These are phyloP conservation scores for Teunomyces panamensis DNA, from an alignment of 805 yeast genomes.

Conservation along the genomic window DNA sequence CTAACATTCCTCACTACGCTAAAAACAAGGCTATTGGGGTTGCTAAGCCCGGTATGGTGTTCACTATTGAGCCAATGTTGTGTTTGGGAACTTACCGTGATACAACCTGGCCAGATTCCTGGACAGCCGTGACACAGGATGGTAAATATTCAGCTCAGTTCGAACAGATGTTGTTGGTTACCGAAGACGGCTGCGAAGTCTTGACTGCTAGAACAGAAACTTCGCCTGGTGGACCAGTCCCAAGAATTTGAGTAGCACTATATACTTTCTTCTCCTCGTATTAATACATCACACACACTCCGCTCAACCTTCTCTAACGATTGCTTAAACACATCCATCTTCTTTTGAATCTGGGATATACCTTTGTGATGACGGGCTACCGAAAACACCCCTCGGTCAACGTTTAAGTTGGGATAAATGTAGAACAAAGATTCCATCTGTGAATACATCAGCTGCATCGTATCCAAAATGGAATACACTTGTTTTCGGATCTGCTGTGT, in stretches of 20 bases:
- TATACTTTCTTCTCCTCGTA: constrained; percentile 17
- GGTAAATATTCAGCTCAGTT: constrained; percentile 92
- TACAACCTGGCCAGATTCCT: constrained; percentile 92
- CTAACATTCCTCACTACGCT: constrained; percentile 92
- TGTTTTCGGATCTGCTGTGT: not conserved
- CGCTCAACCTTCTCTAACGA: constrained; percentile 22
- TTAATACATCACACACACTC: constrained; percentile 18
- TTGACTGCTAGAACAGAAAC: constrained; percentile 74
- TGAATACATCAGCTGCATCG: constrained; percentile 15
- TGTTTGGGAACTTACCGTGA: constrained; percentile 81
- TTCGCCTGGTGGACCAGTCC: constrained; percentile 87
- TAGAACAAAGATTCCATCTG: constrained; percentile 10
- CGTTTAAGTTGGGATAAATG: constrained; percentile 16
- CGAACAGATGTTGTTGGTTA: constrained; percentile 88
- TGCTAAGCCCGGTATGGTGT: constrained; percentile 93
- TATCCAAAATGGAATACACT: constrained; percentile 6
- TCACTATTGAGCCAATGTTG: constrained; percentile 97
- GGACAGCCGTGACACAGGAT: constrained; percentile 92
- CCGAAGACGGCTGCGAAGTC: constrained; percentile 91
- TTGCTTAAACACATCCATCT: constrained; percentile 20
- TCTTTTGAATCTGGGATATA: constrained; percentile 14
- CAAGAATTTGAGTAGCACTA: constrained; percentile 43
- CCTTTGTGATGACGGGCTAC: constrained; percentile 9
- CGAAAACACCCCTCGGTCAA: constrained; percentile 17
- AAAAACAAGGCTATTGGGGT: constrained; percentile 90